phyloP scores from a whole-genome alignment of 2,329 filamentous ascomycete genomes.

The Penicillium crustosum region DNA sequence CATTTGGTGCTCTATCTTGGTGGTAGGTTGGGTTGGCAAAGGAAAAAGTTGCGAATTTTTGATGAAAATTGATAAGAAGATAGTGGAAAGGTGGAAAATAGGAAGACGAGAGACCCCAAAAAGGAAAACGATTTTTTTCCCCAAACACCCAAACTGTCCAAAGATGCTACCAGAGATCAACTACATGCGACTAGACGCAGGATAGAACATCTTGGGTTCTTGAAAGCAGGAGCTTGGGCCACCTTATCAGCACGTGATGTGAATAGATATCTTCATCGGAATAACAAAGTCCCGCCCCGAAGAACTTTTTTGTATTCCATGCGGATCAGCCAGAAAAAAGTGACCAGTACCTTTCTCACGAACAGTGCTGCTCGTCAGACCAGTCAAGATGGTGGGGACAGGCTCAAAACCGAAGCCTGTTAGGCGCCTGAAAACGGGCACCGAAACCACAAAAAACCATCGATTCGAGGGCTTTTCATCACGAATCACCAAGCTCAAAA shows the following conservation, averaged over 20 bases:
- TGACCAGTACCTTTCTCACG: slow-evolving; percentile 22
- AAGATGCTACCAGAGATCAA: not conserved
- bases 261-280: slow-evolving; percentile 30
- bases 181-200: not conserved
- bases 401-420: slow-evolving; percentile 68
- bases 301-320: slow-evolving; percentile 41
- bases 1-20: slow-evolving; percentile 40
- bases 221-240: slow-evolving; percentile 37
- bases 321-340: slow-evolving; percentile 20
- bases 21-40: not conserved
- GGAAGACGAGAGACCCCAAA: not conserved
- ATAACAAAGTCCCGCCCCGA: slow-evolving; percentile 32
- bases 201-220: slow-evolving; percentile 6
- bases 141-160: not conserved
- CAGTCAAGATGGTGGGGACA: slow-evolving; percentile 49
- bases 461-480: slow-evolving; percentile 88
- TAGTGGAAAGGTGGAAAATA: not conserved
- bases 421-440: slow-evolving; percentile 66
- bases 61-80: not conserved
- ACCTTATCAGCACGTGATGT: slow-evolving; percentile 31
- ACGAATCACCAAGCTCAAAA: slow-evolving; percentile 86
- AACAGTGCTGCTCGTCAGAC: slow-evolving; percentile 29
- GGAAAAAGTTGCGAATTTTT: not conserved
- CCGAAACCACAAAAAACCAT: slow-evolving; percentile 76
- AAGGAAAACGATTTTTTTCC: not conserved